Evolutionary conservation across 768 basidiomycete species (phyloP), one percentile per base, ranked within the genome.

Genomic region (Hygrophoropsis aurantiaca): DNA sequence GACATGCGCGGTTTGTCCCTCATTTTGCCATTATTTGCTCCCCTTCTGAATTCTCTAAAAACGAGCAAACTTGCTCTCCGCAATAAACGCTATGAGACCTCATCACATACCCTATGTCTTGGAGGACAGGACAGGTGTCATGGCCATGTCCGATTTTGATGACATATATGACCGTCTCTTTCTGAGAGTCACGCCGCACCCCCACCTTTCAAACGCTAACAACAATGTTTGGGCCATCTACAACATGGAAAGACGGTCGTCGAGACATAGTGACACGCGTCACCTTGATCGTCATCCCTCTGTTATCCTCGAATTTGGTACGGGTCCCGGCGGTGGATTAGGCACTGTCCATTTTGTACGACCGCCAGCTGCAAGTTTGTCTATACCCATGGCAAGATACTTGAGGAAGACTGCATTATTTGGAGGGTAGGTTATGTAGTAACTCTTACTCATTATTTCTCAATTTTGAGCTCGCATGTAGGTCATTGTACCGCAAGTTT

Each of bases 151-250:
- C 1, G 85, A 90, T 71, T 88, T 81, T 52, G 85, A 87, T 59
- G 87, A 90, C 56, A 78, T 87, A 54, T 89, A 88, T 59, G 87
- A 90, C 65, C 79, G 87, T 45, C 67, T 81, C 52, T 88, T 85
- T 69, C 74, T 85, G 42, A 84, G 81, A 48, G 74, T 88, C 27
- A 64, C 76, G 5, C 75, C 78, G 3, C 64, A 70, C 18, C 77
- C 81, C 4, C 74, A 73, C 9, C 60, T 59, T 11, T 57, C 53
- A 21, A 51, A 59, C 1, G 51, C 54, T 26, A 59, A 49, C 10
- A 51, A 64, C 19, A 67, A 68, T 0, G 74, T 82, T 7, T 40
- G 67, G 7, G 78, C 78, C 60, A 76, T 89, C 42, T 86, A 84
- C 61, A 74, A 76, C 56, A 85, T 87, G 77, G 73, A 73, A 35